These are phyloP conservation scores for Cyclocybe aegerita DNA, from an alignment of 768 basidiomycete genomes.

Conservation along the genomic window DNA sequence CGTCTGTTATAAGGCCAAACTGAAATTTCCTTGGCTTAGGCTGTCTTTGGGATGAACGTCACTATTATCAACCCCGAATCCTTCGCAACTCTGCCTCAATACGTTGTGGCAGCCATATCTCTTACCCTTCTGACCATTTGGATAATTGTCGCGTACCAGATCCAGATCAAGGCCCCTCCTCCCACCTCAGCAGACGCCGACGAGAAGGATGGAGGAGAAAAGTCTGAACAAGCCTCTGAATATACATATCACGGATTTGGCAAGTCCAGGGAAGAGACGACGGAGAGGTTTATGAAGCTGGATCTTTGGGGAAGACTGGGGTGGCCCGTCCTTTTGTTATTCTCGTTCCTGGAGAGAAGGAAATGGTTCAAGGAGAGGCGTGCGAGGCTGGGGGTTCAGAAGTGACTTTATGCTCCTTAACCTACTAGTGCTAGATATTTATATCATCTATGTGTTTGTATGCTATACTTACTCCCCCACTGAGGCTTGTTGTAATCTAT, in stretches of 20 bases:
- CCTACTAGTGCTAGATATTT: no score
- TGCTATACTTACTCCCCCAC: no score
- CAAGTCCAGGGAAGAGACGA: background rate
- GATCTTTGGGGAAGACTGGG: constrained; percentile 15
- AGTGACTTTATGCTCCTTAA: no score
- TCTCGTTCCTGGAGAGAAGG: constrained; percentile 13
- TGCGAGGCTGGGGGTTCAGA: background rate
- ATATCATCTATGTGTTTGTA: no score
- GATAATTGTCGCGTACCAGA: constrained; percentile 46
- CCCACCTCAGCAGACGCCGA: background rate
- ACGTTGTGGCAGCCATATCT: constrained; percentile 34
- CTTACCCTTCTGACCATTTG: constrained; percentile 46
- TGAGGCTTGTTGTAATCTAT: no score
- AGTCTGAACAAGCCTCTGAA: background rate
- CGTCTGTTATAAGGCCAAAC: background rate
- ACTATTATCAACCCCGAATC: constrained; percentile 33
- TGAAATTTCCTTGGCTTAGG: constrained; percentile 24
- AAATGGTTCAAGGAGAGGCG: constrained; percentile 8
- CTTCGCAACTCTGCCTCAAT: constrained; percentile 34
- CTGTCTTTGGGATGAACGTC: constrained; percentile 59
- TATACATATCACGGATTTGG: constrained; percentile 2
- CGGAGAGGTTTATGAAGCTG: constrained; percentile 7
- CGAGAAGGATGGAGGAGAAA: background rate
- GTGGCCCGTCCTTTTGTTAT: constrained; percentile 19
- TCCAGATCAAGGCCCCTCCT: constrained; percentile 18